phyloP scores from a whole-genome alignment of 441 rosid genomes.

The Dalechampia spathulata region DNA sequence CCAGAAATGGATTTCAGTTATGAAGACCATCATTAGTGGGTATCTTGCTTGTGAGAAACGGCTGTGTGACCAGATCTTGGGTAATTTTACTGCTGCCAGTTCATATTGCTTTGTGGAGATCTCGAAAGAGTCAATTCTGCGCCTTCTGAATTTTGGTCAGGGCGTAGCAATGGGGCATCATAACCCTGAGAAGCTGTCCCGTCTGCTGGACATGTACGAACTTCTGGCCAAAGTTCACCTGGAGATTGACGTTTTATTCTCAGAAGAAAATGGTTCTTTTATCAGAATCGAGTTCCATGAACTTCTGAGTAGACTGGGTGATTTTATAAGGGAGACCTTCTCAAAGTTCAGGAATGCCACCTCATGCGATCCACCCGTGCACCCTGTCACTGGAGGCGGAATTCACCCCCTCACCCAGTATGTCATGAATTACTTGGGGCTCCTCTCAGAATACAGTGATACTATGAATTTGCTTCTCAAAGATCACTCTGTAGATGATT shows the following conservation, averaged over 20 bases:
- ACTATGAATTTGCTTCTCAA: constrained; percentile 52
- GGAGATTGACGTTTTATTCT: constrained; percentile 41
- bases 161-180: constrained; percentile 49
- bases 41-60: constrained; percentile 55
- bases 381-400: constrained; percentile 51
- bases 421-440: constrained; percentile 71
- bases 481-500: constrained; percentile 26
- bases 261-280: constrained; percentile 42
- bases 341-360: constrained; percentile 43
- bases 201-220: constrained; percentile 68
- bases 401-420: constrained; percentile 67
- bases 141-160: constrained; percentile 67
- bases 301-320: constrained; percentile 38
- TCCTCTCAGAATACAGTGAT: constrained; percentile 44
- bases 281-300: constrained; percentile 48
- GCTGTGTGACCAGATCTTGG: constrained; percentile 55
- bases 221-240: constrained; percentile 41
- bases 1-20: constrained; percentile 56
- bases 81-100: constrained; percentile 30
- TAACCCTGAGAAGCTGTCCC: constrained; percentile 55
- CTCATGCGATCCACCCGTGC: constrained; percentile 33
- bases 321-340: constrained; percentile 39
- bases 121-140: constrained; percentile 39
- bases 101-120: constrained; percentile 53
- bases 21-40: constrained; percentile 40